These are phyloP conservation scores for Hericium rajendrae DNA, from an alignment of 768 basidiomycete species.

Conservation along the genomic window DNA sequence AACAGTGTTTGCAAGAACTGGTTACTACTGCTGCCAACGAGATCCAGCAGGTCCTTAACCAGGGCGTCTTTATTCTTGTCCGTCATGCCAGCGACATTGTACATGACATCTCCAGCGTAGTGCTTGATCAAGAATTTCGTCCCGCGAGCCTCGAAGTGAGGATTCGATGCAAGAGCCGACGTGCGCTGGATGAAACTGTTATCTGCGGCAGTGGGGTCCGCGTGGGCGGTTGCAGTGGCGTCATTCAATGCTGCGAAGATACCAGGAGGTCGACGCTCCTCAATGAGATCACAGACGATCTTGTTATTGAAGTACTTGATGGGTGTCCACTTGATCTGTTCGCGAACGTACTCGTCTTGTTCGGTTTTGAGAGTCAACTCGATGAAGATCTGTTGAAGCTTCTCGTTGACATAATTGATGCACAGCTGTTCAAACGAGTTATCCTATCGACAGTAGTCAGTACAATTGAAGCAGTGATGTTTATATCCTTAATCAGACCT, in stretches of 20 bases:
- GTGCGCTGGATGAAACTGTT: conserved; percentile 93
- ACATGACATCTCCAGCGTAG: conserved; percentile 98
- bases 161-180: conserved; percentile 67
- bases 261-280: conserved; percentile 91
- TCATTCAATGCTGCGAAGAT: conserved; percentile 98
- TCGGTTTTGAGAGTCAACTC: conserved; percentile 98
- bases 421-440: conserved; percentile 97
- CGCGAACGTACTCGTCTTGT: conserved; percentile 97
- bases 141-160: conserved; percentile 93
- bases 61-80: conserved; percentile 99
- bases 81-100: conserved; percentile 96
- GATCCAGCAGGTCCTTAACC: conserved; percentile 88
- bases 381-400: conserved; percentile 98
- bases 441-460: conserved; percentile 38
- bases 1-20: conserved; percentile 83
- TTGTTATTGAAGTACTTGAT: conserved; percentile 99
- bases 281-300: conserved; percentile 96
- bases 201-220: conserved; percentile 92
- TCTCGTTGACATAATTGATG: conserved; percentile 99
- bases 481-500: conserved; percentile 34
- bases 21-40: conserved; percentile 73
- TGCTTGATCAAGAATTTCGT: conserved; percentile 91
- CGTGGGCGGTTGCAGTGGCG: conserved; percentile 97
- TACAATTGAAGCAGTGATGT: background rate
- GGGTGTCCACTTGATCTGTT: conserved; percentile 98